Percentiles rank a stretch among this genome's conserved stretches.
Conservation (phyloP, 2,329 filamentous ascomycete species). For the Ilyonectria mors-panacis region DNA sequence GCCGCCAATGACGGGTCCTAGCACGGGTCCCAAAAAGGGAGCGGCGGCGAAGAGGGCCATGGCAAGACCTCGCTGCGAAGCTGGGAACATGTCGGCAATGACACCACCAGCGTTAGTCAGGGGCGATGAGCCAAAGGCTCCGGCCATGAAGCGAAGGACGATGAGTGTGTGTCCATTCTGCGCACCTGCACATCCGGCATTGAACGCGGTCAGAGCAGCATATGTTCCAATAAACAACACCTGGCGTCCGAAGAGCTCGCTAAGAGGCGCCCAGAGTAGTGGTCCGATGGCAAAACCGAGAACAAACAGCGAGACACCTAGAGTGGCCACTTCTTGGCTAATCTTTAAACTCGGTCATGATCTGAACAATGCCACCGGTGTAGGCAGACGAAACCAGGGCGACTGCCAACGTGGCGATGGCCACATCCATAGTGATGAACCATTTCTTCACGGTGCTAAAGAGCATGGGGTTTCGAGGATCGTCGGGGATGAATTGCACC, state of each 20-base stretch:
- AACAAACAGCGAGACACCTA: slow-evolving; percentile 73
- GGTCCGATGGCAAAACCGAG: slow-evolving; percentile 69
- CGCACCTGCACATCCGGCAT: slow-evolving; percentile 66
- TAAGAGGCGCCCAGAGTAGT: slow-evolving; percentile 71
- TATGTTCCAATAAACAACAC: slow-evolving; percentile 68
- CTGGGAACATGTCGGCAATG: slow-evolving; percentile 71
- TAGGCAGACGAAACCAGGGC: slow-evolving; percentile 76
- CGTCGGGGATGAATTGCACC: slow-evolving; percentile 75
- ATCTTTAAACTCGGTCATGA: slow-evolving; percentile 78
- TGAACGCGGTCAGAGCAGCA: slow-evolving; percentile 66
- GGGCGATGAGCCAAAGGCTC: slow-evolving; percentile 69
- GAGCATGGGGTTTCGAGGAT: slow-evolving; percentile 74
- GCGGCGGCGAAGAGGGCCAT: slow-evolving; percentile 70
- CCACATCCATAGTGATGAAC: slow-evolving; percentile 72
- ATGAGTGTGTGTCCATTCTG: slow-evolving; percentile 69
- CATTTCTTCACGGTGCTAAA: slow-evolving; percentile 72
- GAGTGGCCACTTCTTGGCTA: slow-evolving; percentile 77
- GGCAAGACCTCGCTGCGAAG: slow-evolving; percentile 65
- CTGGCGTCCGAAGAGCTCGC: slow-evolving; percentile 69
- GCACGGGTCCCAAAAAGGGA: slow-evolving; percentile 71
- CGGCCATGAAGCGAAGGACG: slow-evolving; percentile 74
- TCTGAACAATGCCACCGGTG: slow-evolving; percentile 68
- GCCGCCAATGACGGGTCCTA: slow-evolving; percentile 70
- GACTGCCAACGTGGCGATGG: slow-evolving; percentile 74
- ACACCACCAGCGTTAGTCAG: slow-evolving; percentile 71